Base-by-base conservation (phyloP, 2,329 filamentous ascomycete genomes). In the Stagonosporopsis rhizophila region DNA sequence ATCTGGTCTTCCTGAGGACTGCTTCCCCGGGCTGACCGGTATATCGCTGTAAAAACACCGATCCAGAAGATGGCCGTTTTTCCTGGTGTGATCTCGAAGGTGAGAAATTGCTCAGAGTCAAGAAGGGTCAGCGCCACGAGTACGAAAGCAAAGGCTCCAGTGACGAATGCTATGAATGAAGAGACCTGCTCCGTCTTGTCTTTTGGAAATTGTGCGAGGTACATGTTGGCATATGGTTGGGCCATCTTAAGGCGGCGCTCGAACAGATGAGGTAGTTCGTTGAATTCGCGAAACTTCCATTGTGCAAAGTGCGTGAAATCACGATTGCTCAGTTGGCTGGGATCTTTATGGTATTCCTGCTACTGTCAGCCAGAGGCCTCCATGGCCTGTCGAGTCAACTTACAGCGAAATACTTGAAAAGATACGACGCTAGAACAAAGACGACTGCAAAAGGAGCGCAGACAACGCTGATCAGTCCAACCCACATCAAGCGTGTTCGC, bases 221-320 rank as follows among this genome's bases (percentile, higher is more conserved):
- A 99, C 44, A 92, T 87, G 30, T 89, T 92, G 2, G 95, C 94
- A 72, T 92, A 97, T 0, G 94, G 93, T 70, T 95, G 92, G 0
- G 95, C 96, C 89, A 98, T 96, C 62, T 96, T 93, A 38, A 94
- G 82, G 19, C 95, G 87, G 62, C 94, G 90, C 58, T 92, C 86
- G 68, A 98, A 99, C 2, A 98, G 83, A 75, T 99, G 95, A 53
- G 89, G 89, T 1, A 99, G 83, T 75, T 99, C 95, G 69, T 99
- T 99, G 82, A 98, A 99, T 74, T 98, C 94, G 44, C 95, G 89
- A 61, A 99, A 97, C 69, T 97, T 98, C 95, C 95, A 99, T 73
- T 96, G 90, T 0, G 95, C 95, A 46, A 96, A 85, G 1, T 92
- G 91, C 0, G 94, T 98, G 72, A 97, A 99, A 63, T 92, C 89